Evolutionary conservation across 306 rosid species (phyloP), one percentile per base, ranked within the genome.

Genomic region (Fragaria vesca): DNA sequence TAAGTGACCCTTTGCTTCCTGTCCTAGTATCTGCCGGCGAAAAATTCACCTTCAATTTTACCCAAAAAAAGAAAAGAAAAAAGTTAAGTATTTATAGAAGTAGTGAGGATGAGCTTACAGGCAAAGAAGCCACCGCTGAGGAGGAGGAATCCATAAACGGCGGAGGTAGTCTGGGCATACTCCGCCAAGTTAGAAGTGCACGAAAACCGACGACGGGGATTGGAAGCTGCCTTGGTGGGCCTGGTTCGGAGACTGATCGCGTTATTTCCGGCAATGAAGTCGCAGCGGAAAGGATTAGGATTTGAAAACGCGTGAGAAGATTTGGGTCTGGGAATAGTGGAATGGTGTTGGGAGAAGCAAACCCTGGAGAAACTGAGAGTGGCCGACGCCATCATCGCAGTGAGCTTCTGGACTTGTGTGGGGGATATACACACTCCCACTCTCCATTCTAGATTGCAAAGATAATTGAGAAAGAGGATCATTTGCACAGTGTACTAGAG

Each of bases 1-100:
- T 26, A 52, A 76, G 74, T 34, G 85, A 81, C 15, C 81, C 81
- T 11, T 81, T 76, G 78, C 85, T 81, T 65, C 84, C 84, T 38
- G 81, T 63, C 55, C 71, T 81, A 8, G 73, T 63, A 71, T 24
- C 81, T 81, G 66, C 61, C 12, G 4, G 12, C 42, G 17, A 51
- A 46, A 38, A 38, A 36, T 38, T 38, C 42, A 38, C 42, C 42
- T 4, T 38, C 7, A 38, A 38, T 38, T 38, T 38, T 38, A 38
- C 6, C 34, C 34, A 30, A 30, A 32, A 32, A 42, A 7, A 12
- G 20, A 2, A 1, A 50, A 20, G 5, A 5, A 2, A 3, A 8
- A 24, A 47, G 36, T 0, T 12, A 45, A 38, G 21, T 32, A 26
- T 46, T 36, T n/a, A 34, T 50, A 16, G 32, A n/a, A 43, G 43